Conservation (phyloP, 148 eudicot genomes). For the Heliosperma pusillum region DNA sequence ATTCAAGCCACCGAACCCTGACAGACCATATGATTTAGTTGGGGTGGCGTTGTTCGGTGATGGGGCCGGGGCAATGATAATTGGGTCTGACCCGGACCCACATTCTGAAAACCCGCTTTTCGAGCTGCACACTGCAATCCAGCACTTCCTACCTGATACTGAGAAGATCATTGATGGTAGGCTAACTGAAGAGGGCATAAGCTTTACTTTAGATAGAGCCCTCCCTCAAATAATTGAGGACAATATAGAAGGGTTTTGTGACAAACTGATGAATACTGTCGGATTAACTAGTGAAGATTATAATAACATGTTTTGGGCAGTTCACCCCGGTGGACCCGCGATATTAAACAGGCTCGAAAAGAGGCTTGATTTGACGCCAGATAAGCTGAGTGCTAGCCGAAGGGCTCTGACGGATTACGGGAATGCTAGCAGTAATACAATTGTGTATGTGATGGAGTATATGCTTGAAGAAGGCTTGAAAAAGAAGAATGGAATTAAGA, state of each 20-base stretch:
- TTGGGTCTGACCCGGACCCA: constrained; percentile 55
- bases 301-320: constrained; percentile 88
- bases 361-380: constrained; percentile 55
- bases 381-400: constrained; percentile 69
- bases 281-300: constrained; percentile 45
- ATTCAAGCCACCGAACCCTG: constrained; percentile 72
- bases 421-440: constrained; percentile 92
- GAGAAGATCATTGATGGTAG: constrained; percentile 86
- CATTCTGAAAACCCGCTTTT: constrained; percentile 57
- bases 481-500: constrained; percentile 28
- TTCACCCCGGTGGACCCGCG: constrained; percentile 96
- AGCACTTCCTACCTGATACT: constrained; percentile 75
- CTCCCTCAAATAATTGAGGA: constrained; percentile 88
- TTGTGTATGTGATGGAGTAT: constrained; percentile 92
- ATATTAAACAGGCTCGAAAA: constrained; percentile 78
- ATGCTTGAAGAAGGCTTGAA: constrained; percentile 59
- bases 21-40: constrained; percentile 79
- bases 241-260: constrained; percentile 67
- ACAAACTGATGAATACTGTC: constrained; percentile 39
- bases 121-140: constrained; percentile 77
- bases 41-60: constrained; percentile 96
- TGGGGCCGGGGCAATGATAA: constrained; percentile 89
- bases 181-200: constrained; percentile 92
- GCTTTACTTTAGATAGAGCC: constrained; percentile 70
- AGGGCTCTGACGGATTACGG: constrained; percentile 84